Evolutionary conservation across 1,139 yeast species (phyloP).

Genomic region (Geotrichum macrosporum): DNA sequence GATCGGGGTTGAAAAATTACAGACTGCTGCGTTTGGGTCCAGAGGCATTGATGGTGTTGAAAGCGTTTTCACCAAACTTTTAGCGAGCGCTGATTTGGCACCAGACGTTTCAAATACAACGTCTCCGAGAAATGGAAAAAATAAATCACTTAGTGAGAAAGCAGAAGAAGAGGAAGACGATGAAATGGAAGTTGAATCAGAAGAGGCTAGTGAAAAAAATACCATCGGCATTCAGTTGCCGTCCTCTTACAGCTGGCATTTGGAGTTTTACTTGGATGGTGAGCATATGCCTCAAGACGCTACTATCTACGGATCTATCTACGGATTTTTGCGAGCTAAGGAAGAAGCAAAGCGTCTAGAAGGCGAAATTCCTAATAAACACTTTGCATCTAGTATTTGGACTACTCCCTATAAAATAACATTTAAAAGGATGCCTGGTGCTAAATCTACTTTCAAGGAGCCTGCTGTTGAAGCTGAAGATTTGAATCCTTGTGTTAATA

Average conservation of each 20-base stretch:
- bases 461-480: slow-evolving; percentile 36
- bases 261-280: slow-evolving; percentile 62
- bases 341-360: slow-evolving; percentile 13
- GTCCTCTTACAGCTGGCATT: slow-evolving; percentile 38
- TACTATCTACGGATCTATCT: slow-evolving; percentile 77
- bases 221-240: slow-evolving; percentile 3
- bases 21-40: slow-evolving; percentile 10
- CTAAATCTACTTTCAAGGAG: slow-evolving; percentile 25
- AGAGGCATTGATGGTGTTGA: slow-evolving; percentile 12
- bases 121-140: slow-evolving; percentile 11
- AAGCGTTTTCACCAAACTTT: slow-evolving; percentile 10
- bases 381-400: slow-evolving; percentile 57
- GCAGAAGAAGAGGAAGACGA: slow-evolving; percentile 24
- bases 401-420: slow-evolving; percentile 50
- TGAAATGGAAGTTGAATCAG: slow-evolving; percentile 20
- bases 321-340: slow-evolving; percentile 47
- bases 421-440: slow-evolving; percentile 45
- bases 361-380: slow-evolving; percentile 24
- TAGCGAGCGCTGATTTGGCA: slow-evolving; percentile 20
- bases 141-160: slow-evolving; percentile 22
- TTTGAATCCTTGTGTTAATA: slow-evolving; percentile 30
- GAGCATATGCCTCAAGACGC: slow-evolving; percentile 62
- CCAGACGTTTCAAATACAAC: slow-evolving; percentile 8
- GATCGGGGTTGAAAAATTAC: slow-evolving; percentile 13
- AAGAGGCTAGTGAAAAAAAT: slow-evolving; percentile 11